phyloP scores from a whole-genome alignment of 169 alveolate genomes.

The Eimeria acervulina region DNA sequence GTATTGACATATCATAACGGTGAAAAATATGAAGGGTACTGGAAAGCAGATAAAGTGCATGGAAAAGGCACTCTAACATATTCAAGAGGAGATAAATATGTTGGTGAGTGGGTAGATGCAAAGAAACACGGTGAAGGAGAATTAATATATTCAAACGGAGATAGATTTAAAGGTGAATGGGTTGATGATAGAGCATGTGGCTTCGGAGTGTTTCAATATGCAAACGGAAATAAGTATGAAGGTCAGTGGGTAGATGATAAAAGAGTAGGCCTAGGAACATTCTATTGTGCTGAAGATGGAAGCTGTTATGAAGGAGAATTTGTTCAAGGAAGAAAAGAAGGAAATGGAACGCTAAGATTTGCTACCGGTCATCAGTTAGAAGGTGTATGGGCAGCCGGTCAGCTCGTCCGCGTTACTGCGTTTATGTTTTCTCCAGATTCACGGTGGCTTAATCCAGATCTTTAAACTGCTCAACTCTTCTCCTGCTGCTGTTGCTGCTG shows the following conservation, averaged over 20 bases:
- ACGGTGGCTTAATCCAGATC: slow-evolving; percentile 86
- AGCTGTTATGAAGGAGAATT: slow-evolving; percentile 94
- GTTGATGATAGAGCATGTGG: slow-evolving; percentile 98
- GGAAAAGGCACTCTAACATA: slow-evolving; percentile 95
- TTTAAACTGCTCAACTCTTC: too few species aligned
- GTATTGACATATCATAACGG: slow-evolving; percentile 94
- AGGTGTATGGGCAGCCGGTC: slow-evolving; percentile 83
- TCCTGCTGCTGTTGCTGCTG: too few species aligned
- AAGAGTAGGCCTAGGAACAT: slow-evolving; percentile 94
- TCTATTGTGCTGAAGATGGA: slow-evolving; percentile 95
- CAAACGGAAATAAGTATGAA: slow-evolving; percentile 95
- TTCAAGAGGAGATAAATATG: slow-evolving; percentile 95
- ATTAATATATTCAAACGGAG: slow-evolving; percentile 96
- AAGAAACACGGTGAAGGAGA: slow-evolving; percentile 97
- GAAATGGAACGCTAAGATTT: slow-evolving; percentile 90
- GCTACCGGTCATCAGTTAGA: slow-evolving; percentile 83
- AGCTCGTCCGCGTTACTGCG: slow-evolving; percentile 79
- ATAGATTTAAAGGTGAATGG: slow-evolving; percentile 94
- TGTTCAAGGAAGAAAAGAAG: slow-evolving; percentile 93
- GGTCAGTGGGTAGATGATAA: slow-evolving; percentile 96
- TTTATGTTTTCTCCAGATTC: slow-evolving; percentile 85
- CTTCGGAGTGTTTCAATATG: slow-evolving; percentile 93
- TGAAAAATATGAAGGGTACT: slow-evolving; percentile 96
- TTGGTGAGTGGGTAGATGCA: slow-evolving; percentile 97
- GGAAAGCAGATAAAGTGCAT: slow-evolving; percentile 96